phyloP scores from a whole-genome alignment of 805 yeast genomes.

The Komagataella ulmi region DNA sequence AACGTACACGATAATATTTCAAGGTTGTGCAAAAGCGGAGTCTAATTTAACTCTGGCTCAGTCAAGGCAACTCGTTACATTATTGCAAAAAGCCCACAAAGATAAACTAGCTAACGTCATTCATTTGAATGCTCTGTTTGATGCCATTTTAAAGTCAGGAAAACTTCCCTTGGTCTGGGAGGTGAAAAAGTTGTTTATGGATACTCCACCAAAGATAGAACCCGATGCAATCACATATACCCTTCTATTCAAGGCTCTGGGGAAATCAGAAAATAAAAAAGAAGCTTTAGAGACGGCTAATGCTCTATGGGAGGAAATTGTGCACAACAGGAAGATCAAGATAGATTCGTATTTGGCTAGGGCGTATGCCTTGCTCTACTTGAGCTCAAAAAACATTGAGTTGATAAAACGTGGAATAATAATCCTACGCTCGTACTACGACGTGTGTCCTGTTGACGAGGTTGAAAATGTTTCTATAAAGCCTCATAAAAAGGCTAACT shows the following conservation, averaged over 20 bases:
- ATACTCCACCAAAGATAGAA: slow-evolving; percentile 9
- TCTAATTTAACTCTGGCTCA: slow-evolving; percentile 10
- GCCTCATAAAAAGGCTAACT: background rate
- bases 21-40: slow-evolving; percentile 25
- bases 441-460: background rate
- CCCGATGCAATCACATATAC: slow-evolving; percentile 22
- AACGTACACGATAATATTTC: slow-evolving; percentile 30
- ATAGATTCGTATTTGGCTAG: background rate
- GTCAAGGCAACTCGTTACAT: slow-evolving; percentile 18
- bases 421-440: background rate
- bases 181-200: slow-evolving; percentile 19
- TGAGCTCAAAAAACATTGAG: background rate
- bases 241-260: background rate
- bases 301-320: background rate
- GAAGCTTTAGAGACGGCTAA: background rate
- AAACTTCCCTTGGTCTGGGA: slow-evolving; percentile 23
- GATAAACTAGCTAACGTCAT: slow-evolving; percentile 20
- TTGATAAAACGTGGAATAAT: background rate
- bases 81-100: slow-evolving; percentile 17
- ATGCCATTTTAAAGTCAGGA: slow-evolving; percentile 26
- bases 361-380: background rate
- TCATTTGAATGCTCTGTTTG: slow-evolving; percentile 32
- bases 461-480: background rate
- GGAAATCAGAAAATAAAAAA: background rate
- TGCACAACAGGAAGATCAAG: background rate